Percentiles rank a stretch among this genome's conserved stretches.
Evolutionary conservation across 148 eudicot species (phyloP).

Genomic region (Fagopyrum esculentum): DNA sequence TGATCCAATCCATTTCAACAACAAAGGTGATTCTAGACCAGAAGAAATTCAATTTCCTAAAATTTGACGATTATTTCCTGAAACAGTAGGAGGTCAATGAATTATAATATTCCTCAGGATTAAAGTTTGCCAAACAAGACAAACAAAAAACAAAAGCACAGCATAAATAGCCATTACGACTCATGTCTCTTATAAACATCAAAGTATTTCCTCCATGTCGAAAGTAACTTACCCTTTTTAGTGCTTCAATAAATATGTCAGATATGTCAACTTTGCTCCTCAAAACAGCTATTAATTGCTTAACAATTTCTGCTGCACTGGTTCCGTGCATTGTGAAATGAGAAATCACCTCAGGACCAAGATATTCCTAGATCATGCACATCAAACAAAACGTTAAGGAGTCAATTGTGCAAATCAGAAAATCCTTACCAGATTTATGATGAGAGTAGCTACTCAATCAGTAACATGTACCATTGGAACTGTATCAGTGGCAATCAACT

Average conservation of each 20-base stretch:
- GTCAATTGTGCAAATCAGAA: background rate
- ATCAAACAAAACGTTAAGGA: background rate
- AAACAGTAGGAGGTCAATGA: background rate
- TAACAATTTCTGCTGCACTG: slow-evolving; percentile 71
- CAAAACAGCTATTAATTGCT: slow-evolving; percentile 62
- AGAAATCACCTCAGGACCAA: slow-evolving; percentile 76
- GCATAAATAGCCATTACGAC: background rate
- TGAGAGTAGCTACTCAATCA: slow-evolving; percentile 31
- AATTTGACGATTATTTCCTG: background rate
- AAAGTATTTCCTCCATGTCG: background rate
- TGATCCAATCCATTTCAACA: background rate
- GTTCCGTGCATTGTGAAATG: slow-evolving; percentile 71
- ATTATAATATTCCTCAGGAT: background rate
- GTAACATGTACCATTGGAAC: slow-evolving; percentile 56
- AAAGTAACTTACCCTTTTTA: slow-evolving; percentile 56
- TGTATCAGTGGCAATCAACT: slow-evolving; percentile 57
- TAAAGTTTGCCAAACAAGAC: background rate
- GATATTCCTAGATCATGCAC: slow-evolving; percentile 57
- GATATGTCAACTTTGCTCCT: slow-evolving; percentile 62
- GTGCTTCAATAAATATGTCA: slow-evolving; percentile 55
- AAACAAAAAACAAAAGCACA: background rate
- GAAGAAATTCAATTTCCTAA: background rate
- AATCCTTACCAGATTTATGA: slow-evolving; percentile 1
- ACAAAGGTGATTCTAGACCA: background rate
- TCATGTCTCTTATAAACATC: background rate